phyloP scores from a whole-genome alignment of 169 alveolate species.

The Ichthyophthirius multifiliis region DNA sequence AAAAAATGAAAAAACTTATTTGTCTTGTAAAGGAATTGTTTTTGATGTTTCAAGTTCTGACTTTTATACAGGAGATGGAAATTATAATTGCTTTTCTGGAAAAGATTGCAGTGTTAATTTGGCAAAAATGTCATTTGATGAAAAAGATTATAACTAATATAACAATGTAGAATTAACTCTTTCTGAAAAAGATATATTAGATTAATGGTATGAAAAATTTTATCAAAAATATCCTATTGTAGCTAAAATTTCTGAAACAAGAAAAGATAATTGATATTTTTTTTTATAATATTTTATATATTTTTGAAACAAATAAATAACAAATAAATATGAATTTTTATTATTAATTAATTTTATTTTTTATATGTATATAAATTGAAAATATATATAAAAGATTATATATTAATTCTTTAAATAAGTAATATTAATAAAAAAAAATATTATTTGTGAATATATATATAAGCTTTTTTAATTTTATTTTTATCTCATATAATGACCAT shows the following conservation, averaged over 20 bases:
- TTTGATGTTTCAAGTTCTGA: constrained; percentile 41
- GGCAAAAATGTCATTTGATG: constrained; percentile 39
- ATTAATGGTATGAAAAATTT: constrained; percentile 21
- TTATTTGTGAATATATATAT: no score
- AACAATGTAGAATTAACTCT: neutral
- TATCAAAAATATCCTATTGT: constrained; percentile 8
- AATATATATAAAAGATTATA: no score
- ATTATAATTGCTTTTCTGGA: constrained; percentile 42
- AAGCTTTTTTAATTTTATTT: no score
- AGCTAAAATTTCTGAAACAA: constrained; percentile 9
- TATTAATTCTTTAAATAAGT: no score
- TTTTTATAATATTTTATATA: no score
- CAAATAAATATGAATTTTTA: no score
- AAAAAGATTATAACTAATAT: constrained; percentile 10
- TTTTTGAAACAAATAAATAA: no score
- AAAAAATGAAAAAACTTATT: constrained; percentile 6
- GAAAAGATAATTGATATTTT: neutral
- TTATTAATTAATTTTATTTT: no score
- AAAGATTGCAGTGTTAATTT: constrained; percentile 45
- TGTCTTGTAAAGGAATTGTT: constrained; percentile 35
- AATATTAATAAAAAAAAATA: no score
- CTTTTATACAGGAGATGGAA: constrained; percentile 20
- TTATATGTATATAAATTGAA: no score
- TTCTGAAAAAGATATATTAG: constrained; percentile 20
- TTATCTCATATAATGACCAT: neutral